Evolutionary conservation across 768 basidiomycete genomes (phyloP).

Genomic region (Lyophyllum semitale): DNA sequence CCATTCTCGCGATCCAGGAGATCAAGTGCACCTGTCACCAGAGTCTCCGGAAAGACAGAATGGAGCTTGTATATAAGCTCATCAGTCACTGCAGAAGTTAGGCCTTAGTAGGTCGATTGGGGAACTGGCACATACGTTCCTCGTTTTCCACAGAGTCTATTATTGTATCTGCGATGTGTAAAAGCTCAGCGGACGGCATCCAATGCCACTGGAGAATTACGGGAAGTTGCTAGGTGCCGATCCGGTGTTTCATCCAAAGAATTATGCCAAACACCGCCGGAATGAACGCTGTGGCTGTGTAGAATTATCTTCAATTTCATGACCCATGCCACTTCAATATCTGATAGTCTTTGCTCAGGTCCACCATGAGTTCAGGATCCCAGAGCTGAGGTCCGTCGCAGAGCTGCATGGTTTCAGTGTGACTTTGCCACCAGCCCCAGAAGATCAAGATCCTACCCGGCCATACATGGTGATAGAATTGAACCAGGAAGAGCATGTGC

Average conservation of each 20-base stretch:
- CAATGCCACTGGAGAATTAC: not conserved
- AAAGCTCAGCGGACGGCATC: conserved; percentile 25
- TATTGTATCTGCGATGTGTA: conserved; percentile 25
- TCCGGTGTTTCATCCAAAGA: conserved; percentile 6
- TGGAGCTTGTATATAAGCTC: conserved; percentile 57
- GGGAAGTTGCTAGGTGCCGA: not conserved
- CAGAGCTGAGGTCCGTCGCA: conserved; percentile 78
- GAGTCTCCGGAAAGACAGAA: conserved; percentile 59
- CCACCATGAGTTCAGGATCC: conserved; percentile 81
- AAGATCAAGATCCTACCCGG: conserved; percentile 52
- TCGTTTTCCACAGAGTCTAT: conserved; percentile 32
- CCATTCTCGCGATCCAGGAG: conserved; percentile 74
- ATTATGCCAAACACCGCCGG: conserved; percentile 5
- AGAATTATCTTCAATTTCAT: not conserved
- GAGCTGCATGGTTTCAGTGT: conserved; percentile 71
- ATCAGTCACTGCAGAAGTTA: conserved; percentile 39
- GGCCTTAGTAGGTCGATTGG: not conserved
- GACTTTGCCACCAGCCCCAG: conserved; percentile 42
- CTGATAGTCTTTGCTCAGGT: conserved; percentile 80
- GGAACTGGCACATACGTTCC: conserved; percentile 25
- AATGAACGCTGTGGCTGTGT: conserved; percentile 4
- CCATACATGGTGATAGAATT: conserved; percentile 79
- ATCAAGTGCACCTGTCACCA: conserved; percentile 72
- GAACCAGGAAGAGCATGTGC: conserved; percentile 71
- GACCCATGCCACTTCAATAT: conserved; percentile 24